Base-by-base conservation (phyloP, 1,284 basidiomycete genomes). In the Schizophyllum commune region DNA sequence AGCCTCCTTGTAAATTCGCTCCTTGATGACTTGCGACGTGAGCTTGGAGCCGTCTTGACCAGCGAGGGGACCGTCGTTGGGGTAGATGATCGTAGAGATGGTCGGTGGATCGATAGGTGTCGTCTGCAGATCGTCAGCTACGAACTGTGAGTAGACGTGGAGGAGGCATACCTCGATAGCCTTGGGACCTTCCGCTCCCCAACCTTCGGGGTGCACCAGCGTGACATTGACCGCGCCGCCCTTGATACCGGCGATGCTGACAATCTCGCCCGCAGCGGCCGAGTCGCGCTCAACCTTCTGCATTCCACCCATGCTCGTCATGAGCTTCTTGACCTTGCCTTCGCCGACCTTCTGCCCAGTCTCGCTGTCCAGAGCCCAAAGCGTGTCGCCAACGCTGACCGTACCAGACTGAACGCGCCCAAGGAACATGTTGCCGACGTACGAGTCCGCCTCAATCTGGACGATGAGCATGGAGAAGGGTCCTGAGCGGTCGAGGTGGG, bases 91-190 rank as follows among this genome's bases (percentile, higher is more conserved):
- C 62, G 78, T 74, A n/a, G 77, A 78, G 61, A 80, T 79, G 8
- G 79, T 79, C 0, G 79, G 77, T 2, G 79, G 78, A 66, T 79
- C 78, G 47, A 80, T 80, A 33, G 79, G 79, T 1, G 78, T 79
- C 5, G 77, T 75, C 75, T 77, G 60, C 5, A 55, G 39, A 3
- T 13, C 39, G 39, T 47, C 8, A 47, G 39, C 27, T 47, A 47
- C 39, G 13, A 2, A 47, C 22, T 20, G 39, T 57, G 22, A 20
- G 17, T 55, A 32, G 20, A 20, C n/a, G n/a, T 8, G 32, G 60
- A 7, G 55, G 21, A 47, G 17, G 70, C 72, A 5, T 62, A 75
- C 76, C 6, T 75, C 75, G 17, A 79, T 65, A 5, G 77, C 69
- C 58, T 74, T 64, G 0, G 76, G 76, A 1, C 76, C 76, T 27